phyloP scores from a whole-genome alignment of 2,329 filamentous ascomycete species.

The Fusarium tjaetaba region DNA sequence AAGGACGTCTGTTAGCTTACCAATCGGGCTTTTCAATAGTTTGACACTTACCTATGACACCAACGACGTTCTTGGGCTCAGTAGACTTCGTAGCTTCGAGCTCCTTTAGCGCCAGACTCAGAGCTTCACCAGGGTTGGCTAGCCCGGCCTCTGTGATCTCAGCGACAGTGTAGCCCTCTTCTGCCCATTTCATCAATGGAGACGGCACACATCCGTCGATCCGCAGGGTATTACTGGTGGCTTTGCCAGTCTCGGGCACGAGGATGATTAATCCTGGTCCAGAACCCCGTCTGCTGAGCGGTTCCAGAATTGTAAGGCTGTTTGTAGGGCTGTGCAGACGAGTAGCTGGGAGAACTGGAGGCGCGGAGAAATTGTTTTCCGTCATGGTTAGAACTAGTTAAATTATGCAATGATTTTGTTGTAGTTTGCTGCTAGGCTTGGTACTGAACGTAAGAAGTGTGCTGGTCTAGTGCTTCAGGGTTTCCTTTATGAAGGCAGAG shows the following conservation, averaged over 20 bases:
- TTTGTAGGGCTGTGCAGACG: background rate
- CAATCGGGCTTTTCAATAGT: rapidly evolving
- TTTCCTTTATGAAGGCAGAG: background rate
- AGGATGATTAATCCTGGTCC: conserved; percentile 52
- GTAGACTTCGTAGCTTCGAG: conserved; percentile 25
- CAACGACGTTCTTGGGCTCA: conserved; percentile 50
- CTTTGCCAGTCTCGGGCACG: conserved; percentile 9
- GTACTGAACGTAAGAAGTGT: background rate
- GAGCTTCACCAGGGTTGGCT: background rate
- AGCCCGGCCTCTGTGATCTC: conserved; percentile 13
- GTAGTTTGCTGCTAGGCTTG: background rate
- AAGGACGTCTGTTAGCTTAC: background rate
- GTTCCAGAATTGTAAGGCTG: background rate
- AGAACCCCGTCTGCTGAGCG: background rate
- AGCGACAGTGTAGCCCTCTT: conserved; percentile 73
- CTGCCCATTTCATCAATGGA: conserved; percentile 73
- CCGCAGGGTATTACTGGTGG: conserved; percentile 30
- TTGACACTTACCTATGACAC: conserved; percentile 46
- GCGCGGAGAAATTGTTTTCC: background rate
- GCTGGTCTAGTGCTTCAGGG: background rate
- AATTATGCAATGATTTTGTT: background rate
- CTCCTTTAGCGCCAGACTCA: conserved; percentile 15
- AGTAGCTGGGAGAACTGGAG: background rate
- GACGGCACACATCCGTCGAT: conserved; percentile 56
- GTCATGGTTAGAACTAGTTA: rapidly evolving